phyloP scores from a whole-genome alignment of 163 green algal genomes.

The Chloroidium sp. region DNA sequence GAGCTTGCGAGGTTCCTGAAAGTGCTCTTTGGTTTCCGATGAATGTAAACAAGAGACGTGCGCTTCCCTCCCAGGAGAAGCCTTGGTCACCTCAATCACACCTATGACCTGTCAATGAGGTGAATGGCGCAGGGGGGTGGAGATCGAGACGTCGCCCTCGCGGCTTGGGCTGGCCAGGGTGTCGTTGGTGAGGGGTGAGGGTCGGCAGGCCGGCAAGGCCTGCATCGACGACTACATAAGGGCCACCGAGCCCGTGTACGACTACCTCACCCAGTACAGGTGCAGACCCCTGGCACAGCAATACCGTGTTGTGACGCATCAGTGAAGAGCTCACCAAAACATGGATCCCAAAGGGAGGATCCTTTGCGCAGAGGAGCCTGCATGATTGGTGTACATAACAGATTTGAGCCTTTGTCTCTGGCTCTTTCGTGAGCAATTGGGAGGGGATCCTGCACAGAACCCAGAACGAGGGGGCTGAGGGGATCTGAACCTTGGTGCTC shows the following conservation, averaged over 20 bases:
- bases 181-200: conserved; percentile 67
- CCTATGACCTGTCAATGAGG: neutral
- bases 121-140: conserved; percentile 23
- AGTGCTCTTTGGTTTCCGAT: too few species aligned
- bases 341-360: too few species aligned
- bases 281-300: neutral
- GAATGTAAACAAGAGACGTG: neutral
- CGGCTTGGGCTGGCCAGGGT: conserved; percentile 70
- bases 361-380: too few species aligned
- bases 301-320: too few species aligned
- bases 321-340: too few species aligned
- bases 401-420: neutral
- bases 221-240: conserved; percentile 92
- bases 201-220: conserved; percentile 33
- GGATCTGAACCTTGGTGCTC: neutral
- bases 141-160: conserved; percentile 6
- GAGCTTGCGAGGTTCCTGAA: too few species aligned
- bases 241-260: conserved; percentile 79
- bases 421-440: neutral
- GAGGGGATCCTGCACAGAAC: too few species aligned
- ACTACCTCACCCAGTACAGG: conserved; percentile 82
- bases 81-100: neutral
- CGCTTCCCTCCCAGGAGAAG: neutral
- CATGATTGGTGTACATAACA: neutral
- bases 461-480: too few species aligned